phyloP scores from a whole-genome alignment of 805 yeast genomes.

The Spathaspora hagerdaliae region DNA sequence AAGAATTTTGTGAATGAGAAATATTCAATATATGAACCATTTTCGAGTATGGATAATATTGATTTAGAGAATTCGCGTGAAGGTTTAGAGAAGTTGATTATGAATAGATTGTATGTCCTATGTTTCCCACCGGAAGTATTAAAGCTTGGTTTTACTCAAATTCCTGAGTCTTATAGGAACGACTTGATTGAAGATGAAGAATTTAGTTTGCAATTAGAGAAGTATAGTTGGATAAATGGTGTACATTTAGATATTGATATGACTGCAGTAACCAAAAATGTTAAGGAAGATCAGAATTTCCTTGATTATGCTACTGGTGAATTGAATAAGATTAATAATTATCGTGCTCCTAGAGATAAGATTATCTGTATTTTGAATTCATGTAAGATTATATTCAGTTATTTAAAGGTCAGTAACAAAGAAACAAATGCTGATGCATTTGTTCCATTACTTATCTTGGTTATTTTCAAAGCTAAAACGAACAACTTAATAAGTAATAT shows the following conservation, averaged over 20 bases:
- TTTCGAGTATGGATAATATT: slow-evolving; percentile 55
- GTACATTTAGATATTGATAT: slow-evolving; percentile 72
- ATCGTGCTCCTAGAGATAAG: slow-evolving; percentile 92
- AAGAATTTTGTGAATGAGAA: slow-evolving; percentile 65
- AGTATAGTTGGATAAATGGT: slow-evolving; percentile 70
- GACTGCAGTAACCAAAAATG: slow-evolving; percentile 14
- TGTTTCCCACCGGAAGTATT: slow-evolving; percentile 79
- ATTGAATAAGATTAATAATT: slow-evolving; percentile 71
- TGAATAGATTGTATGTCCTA: slow-evolving; percentile 76
- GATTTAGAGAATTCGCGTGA: slow-evolving; percentile 71
- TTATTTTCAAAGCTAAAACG: slow-evolving; percentile 68
- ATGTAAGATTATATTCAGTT: slow-evolving; percentile 88
- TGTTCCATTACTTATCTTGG: slow-evolving; percentile 81
- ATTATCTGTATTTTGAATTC: slow-evolving; percentile 86
- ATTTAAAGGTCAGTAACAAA: slow-evolving; percentile 65
- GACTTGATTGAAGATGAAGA: slow-evolving; percentile 61
- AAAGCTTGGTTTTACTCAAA: slow-evolving; percentile 13
- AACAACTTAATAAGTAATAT: slow-evolving; percentile 69
- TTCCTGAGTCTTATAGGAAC: slow-evolving; percentile 44
- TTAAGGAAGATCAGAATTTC: slow-evolving; percentile 40
- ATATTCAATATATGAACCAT: slow-evolving; percentile 65
- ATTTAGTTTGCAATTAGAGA: slow-evolving; percentile 49
- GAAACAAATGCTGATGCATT: slow-evolving; percentile 89
- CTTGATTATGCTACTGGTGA: slow-evolving; percentile 66
- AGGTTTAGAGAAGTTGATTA: slow-evolving; percentile 87